Evolutionary conservation across 1,284 basidiomycete genomes (phyloP), one percentile per base, ranked within the genome.

Genomic region (Cutaneotrichosporon sp.): DNA sequence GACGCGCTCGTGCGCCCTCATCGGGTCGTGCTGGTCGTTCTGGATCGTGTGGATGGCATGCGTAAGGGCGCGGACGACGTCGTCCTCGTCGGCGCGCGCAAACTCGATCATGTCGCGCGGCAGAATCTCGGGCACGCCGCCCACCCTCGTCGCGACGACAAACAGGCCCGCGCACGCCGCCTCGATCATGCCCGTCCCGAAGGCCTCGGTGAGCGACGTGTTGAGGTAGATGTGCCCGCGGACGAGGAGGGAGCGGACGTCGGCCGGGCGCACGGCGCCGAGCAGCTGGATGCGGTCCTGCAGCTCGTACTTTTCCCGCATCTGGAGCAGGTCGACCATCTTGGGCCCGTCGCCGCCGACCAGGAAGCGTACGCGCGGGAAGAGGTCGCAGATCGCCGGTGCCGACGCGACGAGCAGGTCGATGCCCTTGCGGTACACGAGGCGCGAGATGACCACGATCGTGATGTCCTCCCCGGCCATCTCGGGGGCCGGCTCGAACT

Each of bases 261-360:
- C 89, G 27, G 85, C 85, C 60, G 90, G 91, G 11, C 84, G 83
- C 4, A 99, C 85, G 2, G 88, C 82, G 0, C 97, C 97, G 0
- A 97, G 84, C 0, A 99, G 83, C 68, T 91, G 87, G 34, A 99
- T 92, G 3, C 92, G 87, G 71, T 97, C 93, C 77, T 97, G 92
- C 0, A 99, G 83, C 31, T 88, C 82, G 74, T 92, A 82, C 62
- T 90, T 91, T 79, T 99, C 97, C 9, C 94, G 85, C 89, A 97
- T 97, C 81, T 98, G 97, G 31, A 97, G 86, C 4, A 99, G 81
- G 68, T 98, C 94, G 42, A 97, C 90, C 70, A 95, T 85, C 75
- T 98, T 98, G 0, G 97, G 95, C 0, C 97, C 97, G 69, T 95
- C 91, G 0, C 97, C 95, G 16, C 91, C 95, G 38, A 99, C 85